Base-by-base conservation (phyloP, 2,329 filamentous ascomycete genomes). In the Paecilomyces fulvus region DNA sequence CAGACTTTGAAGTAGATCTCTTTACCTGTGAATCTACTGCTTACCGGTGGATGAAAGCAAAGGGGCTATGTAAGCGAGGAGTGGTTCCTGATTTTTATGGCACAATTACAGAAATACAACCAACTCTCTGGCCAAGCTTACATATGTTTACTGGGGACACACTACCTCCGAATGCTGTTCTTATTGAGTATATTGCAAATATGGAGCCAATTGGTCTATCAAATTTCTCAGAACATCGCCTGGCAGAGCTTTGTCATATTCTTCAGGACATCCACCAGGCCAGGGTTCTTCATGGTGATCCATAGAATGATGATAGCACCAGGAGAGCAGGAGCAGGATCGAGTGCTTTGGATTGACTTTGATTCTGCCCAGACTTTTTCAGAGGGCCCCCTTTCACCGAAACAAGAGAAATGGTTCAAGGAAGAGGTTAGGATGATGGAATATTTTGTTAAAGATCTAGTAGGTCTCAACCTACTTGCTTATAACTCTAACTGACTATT, bases 71-170 rank as follows among this genome's bases (percentile, higher is more conserved):
- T 49, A 17, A 53, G 14, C 25, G 51, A 52, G 56, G 60, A 11
- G 53, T 59, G 17, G 20, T 63, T 50, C 60, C 61, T 7, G 54
- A 63, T 48, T 62, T 57, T 37, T 63, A 64, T 43, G 60, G 59
- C 0, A 57, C 55, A 10, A 56, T 62, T 1, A 56, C 11, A n/a
- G 49, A 61, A 6, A 60, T 61, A 8, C 43, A 61, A 17, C 52
- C 55, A 14, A 49, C 37, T 25, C 3, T 48, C 1, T 59, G 55
- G 56, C 59, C 55, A 33, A n/a, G 23, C 30, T 17, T 56, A n/a
- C 14, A 51, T 6, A 49, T 54, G 63, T 62, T 64, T 54, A 21
- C 53, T n/a, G 25, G 58, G 1, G 61, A 63, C 33, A 48, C 54
- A 17, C 25, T 64, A 20, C 55, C 53, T 12, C 56, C 58, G 28